These are phyloP conservation scores for Rhodotorula paludigena DNA, from an alignment of 768 basidiomycete species.

Conservation along the genomic window DNA sequence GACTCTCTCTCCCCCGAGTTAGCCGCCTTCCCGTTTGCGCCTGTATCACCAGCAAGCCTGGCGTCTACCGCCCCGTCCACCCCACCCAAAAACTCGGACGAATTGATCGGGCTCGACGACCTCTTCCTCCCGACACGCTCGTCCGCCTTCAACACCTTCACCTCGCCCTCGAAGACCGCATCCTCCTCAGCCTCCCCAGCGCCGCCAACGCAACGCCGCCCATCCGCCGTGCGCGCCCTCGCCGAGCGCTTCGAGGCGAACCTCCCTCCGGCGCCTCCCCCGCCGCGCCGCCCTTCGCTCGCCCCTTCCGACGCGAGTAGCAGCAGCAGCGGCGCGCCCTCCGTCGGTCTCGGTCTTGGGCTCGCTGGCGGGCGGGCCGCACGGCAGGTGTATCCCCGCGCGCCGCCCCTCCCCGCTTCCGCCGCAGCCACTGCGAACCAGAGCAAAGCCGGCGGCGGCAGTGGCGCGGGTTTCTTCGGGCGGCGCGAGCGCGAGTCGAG, in stretches of 20 bases:
- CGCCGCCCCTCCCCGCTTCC: too few species aligned
- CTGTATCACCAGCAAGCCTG: background rate
- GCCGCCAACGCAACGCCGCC: background rate
- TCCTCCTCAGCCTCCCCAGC: background rate
- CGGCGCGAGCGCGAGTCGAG: too few species aligned
- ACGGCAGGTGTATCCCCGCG: too few species aligned
- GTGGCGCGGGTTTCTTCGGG: too few species aligned
- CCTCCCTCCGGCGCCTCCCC: background rate
- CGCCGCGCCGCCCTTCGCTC: background rate
- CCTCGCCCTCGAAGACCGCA: background rate
- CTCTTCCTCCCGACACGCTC: constrained; percentile 11
- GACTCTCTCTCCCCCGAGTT: background rate
- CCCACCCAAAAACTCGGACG: background rate
- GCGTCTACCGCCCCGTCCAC: background rate
- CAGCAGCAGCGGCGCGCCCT: too few species aligned
- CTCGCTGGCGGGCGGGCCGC: too few species aligned
- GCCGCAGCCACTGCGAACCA: too few species aligned
- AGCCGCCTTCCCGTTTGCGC: background rate
- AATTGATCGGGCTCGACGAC: constrained; percentile 14
- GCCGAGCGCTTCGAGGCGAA: background rate
- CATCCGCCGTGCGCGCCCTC: background rate
- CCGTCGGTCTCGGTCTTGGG: background rate
- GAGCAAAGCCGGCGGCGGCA: too few species aligned
- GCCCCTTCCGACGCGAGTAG: background rate
- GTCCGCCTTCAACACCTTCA: constrained; percentile 7